Evolutionary conservation across 345 rosid species (phyloP), one percentile per base, ranked within the genome.

Genomic region (Garcia nutans): DNA sequence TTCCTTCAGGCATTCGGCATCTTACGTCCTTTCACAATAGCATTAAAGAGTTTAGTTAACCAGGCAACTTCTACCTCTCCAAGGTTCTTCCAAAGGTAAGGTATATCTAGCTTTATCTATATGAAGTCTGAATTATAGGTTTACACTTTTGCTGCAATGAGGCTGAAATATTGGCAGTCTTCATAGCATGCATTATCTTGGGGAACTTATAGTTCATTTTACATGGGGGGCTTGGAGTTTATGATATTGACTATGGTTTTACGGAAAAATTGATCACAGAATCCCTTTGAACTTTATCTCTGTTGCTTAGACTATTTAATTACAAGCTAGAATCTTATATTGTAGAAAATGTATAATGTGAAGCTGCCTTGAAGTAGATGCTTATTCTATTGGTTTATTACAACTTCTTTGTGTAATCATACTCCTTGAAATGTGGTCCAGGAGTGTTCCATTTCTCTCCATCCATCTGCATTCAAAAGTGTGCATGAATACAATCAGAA

Each of bases 81-180:
- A n/a, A n/a, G n/a, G n/a, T n/a, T n/a, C n/a, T n/a, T n/a, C n/a
- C 86, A 90, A 86, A 68, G 91, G 81, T 64, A 87, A 85, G 96
- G 97, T 93, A 83, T 42, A 63, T 20, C 22, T 10, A 2, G 23
- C n/a, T 62, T 63, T 33, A 6, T 11, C 0, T 71, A 70, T 31
- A 1, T 71, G 45, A 56, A 52, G 73, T 52, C 44, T 28, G 41
- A 50, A 52, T 16, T 8, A 47, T 37, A 10, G 37, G n/a, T 11
- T 23, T 58, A 9, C 10, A 16, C 55, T 49, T 13, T 19, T 50
- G 55, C 55, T 11, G 15, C 20, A 5, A 15, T 52, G 17, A 17
- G 56, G 19, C n/a, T 54, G 58, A 19, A 54, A 6, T 5, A 54
- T 54, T 16, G 20, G 20, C 8, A 16, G 45, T 44, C 67, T 4